Evolutionary conservation across 176 grass and related monocot species (phyloP).

Genomic region (Phyllostachys edulis): DNA sequence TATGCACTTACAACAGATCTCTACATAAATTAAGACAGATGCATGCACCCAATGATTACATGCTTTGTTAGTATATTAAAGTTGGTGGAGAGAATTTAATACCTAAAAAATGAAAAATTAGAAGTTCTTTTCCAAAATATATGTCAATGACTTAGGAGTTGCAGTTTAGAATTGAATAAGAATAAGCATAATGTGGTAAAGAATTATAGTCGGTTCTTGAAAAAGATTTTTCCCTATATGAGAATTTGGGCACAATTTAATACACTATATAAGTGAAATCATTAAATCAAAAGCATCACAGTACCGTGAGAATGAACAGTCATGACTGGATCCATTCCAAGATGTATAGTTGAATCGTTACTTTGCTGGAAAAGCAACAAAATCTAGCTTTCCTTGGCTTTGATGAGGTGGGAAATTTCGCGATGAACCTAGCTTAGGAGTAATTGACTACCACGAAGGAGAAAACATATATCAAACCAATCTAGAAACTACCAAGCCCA

Average conservation of each 20-base stretch:
- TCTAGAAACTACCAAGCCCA: no score
- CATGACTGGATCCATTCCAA: background rate
- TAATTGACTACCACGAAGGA: background rate
- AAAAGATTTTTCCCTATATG: background rate
- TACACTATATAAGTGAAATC: background rate
- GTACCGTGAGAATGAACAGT: background rate
- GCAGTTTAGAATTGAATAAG: no score
- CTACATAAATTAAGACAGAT: background rate
- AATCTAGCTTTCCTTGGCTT: conserved; percentile 3
- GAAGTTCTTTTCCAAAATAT: no score
- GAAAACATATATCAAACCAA: background rate
- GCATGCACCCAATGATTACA: no score
- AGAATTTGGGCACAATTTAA: background rate
- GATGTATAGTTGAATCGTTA: background rate
- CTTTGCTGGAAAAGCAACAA: background rate
- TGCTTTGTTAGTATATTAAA: background rate
- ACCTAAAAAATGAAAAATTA: no score
- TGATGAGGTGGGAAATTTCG: background rate
- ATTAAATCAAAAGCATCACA: background rate
- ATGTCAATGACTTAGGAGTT: no score
- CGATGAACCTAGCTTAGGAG: background rate
- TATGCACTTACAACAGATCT: background rate
- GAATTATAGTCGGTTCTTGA: no score
- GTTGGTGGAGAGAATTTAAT: background rate
- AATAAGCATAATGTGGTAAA: no score